Evolutionary conservation across 352 stramenopile species (phyloP), one percentile per base, ranked within the genome.

Genomic region (Phytophthora sansomeana): DNA sequence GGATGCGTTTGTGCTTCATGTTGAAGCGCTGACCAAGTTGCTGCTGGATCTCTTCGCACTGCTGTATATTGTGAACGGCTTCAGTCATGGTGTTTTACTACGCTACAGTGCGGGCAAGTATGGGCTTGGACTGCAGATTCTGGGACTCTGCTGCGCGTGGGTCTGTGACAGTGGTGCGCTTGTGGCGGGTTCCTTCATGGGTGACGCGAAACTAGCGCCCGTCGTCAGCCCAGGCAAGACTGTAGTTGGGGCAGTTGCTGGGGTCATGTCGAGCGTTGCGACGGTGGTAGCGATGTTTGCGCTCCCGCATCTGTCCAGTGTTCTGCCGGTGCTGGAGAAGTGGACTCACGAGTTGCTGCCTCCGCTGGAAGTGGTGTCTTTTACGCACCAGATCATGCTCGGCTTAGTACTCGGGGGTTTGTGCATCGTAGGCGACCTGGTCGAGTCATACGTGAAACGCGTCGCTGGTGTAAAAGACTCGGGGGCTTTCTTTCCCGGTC

Each of bases 181-280:
- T 13, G 61, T 93, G 26, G 72, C 64, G 7, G 85, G 85, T 1
- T 78, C 73, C 1, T 75, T 87, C 17, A 73, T 89, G 57, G 85
- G 85, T n/a, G 44, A 72, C 10, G 59, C 59, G 14, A 90, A 89
- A 59, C 69, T 93, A n/a, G 80, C 82, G n/a, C 74, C 81, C 0
- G 54, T 71, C 28, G 74, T 93, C 50, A 91, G 81, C 63, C 85
- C 85, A n/a, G 81, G 83, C 11, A 93, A 93, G 58, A 93, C 85
- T 0, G 47, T 84, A 3, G 73, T 85, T 0, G 85, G 85, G 3
- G 83, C 78, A 1, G 42, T 88, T 16, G 79, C 77, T 24, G 81
- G 85, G 16, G 56, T 93, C 13, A 32, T 72, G 2, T 85, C 78
- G 3, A 90, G 81, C 48, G 58, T 85, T 5, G 28, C 48, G 4